Evolutionary conservation across 2,329 filamentous ascomycete species (phyloP).

Genomic region (Cercospora sp.): DNA sequence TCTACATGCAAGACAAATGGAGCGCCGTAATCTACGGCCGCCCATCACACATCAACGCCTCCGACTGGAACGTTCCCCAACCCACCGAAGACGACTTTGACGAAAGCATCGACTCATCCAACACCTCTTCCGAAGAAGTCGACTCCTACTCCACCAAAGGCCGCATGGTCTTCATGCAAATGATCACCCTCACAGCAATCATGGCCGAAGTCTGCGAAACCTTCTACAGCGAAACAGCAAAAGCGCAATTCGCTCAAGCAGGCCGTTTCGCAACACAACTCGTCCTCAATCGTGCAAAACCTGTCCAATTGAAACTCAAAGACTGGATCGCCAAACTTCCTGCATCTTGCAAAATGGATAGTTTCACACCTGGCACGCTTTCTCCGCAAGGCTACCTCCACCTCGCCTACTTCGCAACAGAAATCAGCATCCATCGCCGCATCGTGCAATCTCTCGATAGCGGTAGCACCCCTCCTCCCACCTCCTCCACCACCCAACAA

Average conservation of each 20-base stretch:
- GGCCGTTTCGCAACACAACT: conserved; percentile 70
- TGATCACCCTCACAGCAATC: conserved; percentile 73
- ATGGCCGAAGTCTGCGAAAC: conserved; percentile 79
- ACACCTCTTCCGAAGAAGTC: conserved; percentile 53
- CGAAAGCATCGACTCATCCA: conserved; percentile 57
- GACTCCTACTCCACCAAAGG: conserved; percentile 65
- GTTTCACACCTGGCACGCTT: conserved; percentile 43
- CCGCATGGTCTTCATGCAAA: conserved; percentile 69
- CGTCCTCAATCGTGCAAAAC: conserved; percentile 73
- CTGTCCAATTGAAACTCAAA: conserved; percentile 78
- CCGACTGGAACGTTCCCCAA: conserved; percentile 74
- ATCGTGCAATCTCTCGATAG: conserved; percentile 77
- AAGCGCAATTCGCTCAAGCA: conserved; percentile 65
- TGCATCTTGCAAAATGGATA: conserved; percentile 63
- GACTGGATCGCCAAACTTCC: conserved; percentile 79
- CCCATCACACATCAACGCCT: conserved; percentile 70
- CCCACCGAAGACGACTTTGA: conserved; percentile 70
- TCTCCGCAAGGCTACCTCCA: conserved; percentile 67
- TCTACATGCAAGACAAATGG: conserved; percentile 96
- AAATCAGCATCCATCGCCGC: conserved; percentile 88
- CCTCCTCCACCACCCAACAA: neutral
- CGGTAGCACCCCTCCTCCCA: no score
- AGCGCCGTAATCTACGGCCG: conserved; percentile 80
- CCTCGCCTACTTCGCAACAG: conserved; percentile 87
- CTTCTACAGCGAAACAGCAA: conserved; percentile 78